A percentile compares a stretch with the other conserved stretches of the same genome.
These are phyloP conservation scores for Arthroderma sp. DNA, from an alignment of 2,329 filamentous ascomycete genomes.

Conservation along the genomic window DNA sequence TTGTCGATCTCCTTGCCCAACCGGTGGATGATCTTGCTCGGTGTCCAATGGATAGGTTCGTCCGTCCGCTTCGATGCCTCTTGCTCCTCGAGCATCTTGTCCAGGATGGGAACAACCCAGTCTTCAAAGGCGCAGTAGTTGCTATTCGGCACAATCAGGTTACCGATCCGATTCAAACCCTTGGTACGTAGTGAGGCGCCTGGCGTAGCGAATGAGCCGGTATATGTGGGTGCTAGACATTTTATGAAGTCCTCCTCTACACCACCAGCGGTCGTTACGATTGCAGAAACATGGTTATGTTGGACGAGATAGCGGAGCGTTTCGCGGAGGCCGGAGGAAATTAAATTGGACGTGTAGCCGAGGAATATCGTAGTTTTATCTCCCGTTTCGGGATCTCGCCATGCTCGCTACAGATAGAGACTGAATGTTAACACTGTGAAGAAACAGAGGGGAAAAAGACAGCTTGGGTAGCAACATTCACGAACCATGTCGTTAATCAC, in stretches of 20 bases:
- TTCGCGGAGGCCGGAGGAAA: constrained; percentile 86
- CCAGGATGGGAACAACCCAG: constrained; percentile 92
- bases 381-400: constrained; percentile 65
- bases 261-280: constrained; percentile 90
- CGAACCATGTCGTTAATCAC: constrained; percentile 92
- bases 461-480: constrained; percentile 4
- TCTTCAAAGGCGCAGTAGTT: constrained; percentile 98
- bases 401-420: constrained; percentile 47
- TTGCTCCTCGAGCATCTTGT: constrained; percentile 86
- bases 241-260: constrained; percentile 98
- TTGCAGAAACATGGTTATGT: constrained; percentile 80
- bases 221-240: constrained; percentile 85
- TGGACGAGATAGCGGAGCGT: constrained; percentile 85
- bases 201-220: constrained; percentile 67
- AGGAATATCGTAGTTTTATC: constrained; percentile 86
- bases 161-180: constrained; percentile 91
- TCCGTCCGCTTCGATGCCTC: constrained; percentile 57
- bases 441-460: not conserved
- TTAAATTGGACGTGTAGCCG: constrained; percentile 93
- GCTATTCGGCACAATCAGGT: constrained; percentile 86
- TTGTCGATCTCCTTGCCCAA: constrained; percentile 91
- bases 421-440: not conserved
- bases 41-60: constrained; percentile 75
- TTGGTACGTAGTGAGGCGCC: constrained; percentile 68
- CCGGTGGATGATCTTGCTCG: constrained; percentile 77